Percentiles rank a stretch among this genome's conserved stretches.
phyloP scores from a whole-genome alignment of 1,139 yeast genomes.

The Yamadazyma taylorii region DNA sequence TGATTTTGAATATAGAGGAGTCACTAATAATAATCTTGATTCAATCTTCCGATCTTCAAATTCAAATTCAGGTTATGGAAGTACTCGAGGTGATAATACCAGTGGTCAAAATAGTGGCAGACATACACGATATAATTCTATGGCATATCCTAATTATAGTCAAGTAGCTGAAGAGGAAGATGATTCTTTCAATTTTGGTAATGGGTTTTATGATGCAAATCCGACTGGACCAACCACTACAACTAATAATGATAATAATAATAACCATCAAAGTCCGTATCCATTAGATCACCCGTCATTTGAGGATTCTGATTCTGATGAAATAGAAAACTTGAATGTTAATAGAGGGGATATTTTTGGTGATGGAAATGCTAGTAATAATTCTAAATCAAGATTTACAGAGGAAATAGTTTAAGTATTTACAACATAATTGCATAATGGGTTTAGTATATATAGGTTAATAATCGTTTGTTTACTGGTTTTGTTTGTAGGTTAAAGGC shows the following conservation, averaged over 20 bases:
- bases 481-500: too few relatives aligned
- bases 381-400: slow-evolving; percentile 25
- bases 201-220: background rate
- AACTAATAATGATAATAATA: background rate
- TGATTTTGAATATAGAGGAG: slow-evolving; percentile 48
- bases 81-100: slow-evolving; percentile 15
- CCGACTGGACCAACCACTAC: background rate
- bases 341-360: slow-evolving; percentile 17
- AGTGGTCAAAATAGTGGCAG: slow-evolving; percentile 17
- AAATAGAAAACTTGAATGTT: slow-evolving; percentile 10
- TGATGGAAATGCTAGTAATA: slow-evolving; percentile 21
- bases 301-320: slow-evolving; percentile 12
- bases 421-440: slow-evolving; percentile 1
- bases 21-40: slow-evolving; percentile 47
- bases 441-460: too few relatives aligned
- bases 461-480: too few relatives aligned
- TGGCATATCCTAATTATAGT: slow-evolving; percentile 10
- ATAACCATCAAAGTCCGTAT: background rate
- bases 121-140: slow-evolving; percentile 16
- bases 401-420: slow-evolving; percentile 19
- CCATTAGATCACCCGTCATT: background rate
- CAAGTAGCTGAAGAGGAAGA: slow-evolving; percentile 16
- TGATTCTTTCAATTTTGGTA: slow-evolving; percentile 15
- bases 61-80: slow-evolving; percentile 22
- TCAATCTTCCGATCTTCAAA: slow-evolving; percentile 36